These are phyloP conservation scores for Calonectria crousiana DNA, from an alignment of 2,329 filamentous ascomycete genomes.

Conservation along the genomic window DNA sequence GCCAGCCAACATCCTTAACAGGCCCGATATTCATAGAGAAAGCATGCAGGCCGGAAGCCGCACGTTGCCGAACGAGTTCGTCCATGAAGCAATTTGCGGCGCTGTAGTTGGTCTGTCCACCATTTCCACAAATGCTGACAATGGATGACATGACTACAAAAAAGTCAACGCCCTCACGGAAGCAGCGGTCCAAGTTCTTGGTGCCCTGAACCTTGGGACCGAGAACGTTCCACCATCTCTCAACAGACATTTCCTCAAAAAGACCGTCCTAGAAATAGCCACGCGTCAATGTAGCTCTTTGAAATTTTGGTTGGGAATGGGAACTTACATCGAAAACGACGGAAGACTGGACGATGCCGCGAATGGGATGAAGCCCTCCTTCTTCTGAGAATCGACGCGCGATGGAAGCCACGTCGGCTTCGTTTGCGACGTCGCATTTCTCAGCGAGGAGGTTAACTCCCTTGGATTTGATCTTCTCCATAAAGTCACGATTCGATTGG, in stretches of 20 bases:
- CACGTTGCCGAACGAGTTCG: background rate
- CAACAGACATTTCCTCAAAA: background rate
- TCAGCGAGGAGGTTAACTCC: background rate
- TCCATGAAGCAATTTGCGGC: background rate
- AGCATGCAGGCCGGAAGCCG: background rate
- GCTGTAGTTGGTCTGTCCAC: background rate
- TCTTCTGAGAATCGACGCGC: background rate
- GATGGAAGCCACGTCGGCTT: background rate
- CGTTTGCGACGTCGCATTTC: background rate
- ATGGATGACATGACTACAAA: background rate
- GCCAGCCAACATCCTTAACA: background rate
- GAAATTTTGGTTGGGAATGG: too few species aligned
- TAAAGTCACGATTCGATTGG: background rate
- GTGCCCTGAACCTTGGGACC: background rate
- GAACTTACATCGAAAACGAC: background rate
- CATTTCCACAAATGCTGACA: background rate
- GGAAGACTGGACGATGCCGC: background rate
- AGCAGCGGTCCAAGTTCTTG: background rate
- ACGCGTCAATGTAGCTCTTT: too few species aligned
- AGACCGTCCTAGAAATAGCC: constrained; percentile 1
- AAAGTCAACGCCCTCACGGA: background rate
- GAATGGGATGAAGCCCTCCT: background rate
- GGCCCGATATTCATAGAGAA: background rate
- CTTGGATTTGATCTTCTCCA: background rate
- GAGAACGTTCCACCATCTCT: background rate